Conservation (phyloP, 495 filamentous ascomycete genomes). For the Hypoxylon perforatum region DNA sequence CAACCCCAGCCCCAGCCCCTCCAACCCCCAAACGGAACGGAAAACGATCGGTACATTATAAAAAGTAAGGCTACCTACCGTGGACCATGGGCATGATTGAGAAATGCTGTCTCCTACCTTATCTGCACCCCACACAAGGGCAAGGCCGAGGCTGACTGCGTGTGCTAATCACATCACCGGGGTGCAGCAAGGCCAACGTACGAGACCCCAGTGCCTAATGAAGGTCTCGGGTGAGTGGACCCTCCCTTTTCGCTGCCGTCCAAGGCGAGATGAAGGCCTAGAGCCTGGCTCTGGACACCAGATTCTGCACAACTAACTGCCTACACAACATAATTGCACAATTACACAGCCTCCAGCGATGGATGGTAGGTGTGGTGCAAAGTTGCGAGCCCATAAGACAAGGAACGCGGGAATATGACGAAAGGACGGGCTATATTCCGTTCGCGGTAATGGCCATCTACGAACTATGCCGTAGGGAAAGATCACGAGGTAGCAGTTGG, state of each 20-base stretch:
- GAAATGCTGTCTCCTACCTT: slow-evolving; percentile 19
- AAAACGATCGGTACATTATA: neutral
- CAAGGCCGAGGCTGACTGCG: slow-evolving; percentile 41
- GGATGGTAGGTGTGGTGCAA: slow-evolving; percentile 28
- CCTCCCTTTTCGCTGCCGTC: slow-evolving; percentile 1
- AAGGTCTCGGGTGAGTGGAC: slow-evolving; percentile 33
- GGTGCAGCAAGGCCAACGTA: slow-evolving; percentile 28
- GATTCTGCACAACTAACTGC: slow-evolving; percentile 1
- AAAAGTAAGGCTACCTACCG: slow-evolving; percentile 6
- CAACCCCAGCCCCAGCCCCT: neutral
- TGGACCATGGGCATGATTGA: neutral
- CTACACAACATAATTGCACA: too few relatives aligned
- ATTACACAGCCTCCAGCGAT: slow-evolving; percentile 20
- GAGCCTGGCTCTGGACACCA: slow-evolving; percentile 17
- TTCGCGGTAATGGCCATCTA: slow-evolving; percentile 30
- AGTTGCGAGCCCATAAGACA: slow-evolving; percentile 38
- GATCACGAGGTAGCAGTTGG: slow-evolving; percentile 39
- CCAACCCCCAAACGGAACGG: neutral
- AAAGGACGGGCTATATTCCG: slow-evolving; percentile 31
- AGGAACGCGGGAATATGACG: slow-evolving; percentile 35
- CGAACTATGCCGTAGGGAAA: slow-evolving; percentile 13
- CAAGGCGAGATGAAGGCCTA: slow-evolving; percentile 25
- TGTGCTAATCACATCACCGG: slow-evolving; percentile 36
- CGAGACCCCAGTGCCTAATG: slow-evolving; percentile 6
- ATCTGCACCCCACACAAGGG: slow-evolving; percentile 44